Percentiles rank a stretch among this genome's conserved stretches.
phyloP scores from a whole-genome alignment of 2,329 filamentous ascomycete species.

The Cladophialophora chaetospira region DNA sequence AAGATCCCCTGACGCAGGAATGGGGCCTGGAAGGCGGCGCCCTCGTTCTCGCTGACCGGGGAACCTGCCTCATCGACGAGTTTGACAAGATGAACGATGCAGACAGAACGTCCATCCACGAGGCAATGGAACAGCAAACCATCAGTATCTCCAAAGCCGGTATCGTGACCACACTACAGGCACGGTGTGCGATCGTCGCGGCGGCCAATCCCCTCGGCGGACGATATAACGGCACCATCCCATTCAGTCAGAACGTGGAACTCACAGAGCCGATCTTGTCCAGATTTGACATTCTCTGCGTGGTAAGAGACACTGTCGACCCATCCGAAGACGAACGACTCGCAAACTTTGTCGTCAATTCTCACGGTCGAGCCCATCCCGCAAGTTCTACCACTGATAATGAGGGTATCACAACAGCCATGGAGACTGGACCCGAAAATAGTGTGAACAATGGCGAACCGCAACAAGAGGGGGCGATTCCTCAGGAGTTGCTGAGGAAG shows the following conservation, averaged over 20 bases:
- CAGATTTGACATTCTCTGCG: constrained; percentile 95
- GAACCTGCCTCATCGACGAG: constrained; percentile 95
- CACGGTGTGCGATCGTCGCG: constrained; percentile 92
- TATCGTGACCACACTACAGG: constrained; percentile 95
- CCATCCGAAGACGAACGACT: constrained; percentile 89
- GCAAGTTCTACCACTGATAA: constrained; percentile 53
- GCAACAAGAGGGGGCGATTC: constrained; percentile 70
- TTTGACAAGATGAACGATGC: constrained; percentile 99
- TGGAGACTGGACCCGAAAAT: constrained; percentile 57
- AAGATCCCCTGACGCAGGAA: constrained; percentile 91
- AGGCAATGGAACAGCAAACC: constrained; percentile 99
- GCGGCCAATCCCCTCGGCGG: constrained; percentile 96
- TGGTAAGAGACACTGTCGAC: constrained; percentile 93
- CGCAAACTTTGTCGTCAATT: constrained; percentile 91
- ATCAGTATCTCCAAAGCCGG: constrained; percentile 99
- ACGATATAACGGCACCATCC: constrained; percentile 93
- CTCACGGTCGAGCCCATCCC: constrained; percentile 87
- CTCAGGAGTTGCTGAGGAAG: constrained; percentile 88
- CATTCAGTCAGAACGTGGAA: constrained; percentile 94
- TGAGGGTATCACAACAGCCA: constrained; percentile 58
- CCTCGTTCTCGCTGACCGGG: constrained; percentile 89
- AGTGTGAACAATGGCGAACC: constrained; percentile 48
- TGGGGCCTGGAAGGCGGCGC: constrained; percentile 98
- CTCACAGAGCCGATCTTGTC: constrained; percentile 96
- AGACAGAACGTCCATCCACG: constrained; percentile 96